These are phyloP conservation scores for Lasiodiplodia sp. DNA, from an alignment of 2,329 filamentous ascomycete genomes.

Conservation along the genomic window DNA sequence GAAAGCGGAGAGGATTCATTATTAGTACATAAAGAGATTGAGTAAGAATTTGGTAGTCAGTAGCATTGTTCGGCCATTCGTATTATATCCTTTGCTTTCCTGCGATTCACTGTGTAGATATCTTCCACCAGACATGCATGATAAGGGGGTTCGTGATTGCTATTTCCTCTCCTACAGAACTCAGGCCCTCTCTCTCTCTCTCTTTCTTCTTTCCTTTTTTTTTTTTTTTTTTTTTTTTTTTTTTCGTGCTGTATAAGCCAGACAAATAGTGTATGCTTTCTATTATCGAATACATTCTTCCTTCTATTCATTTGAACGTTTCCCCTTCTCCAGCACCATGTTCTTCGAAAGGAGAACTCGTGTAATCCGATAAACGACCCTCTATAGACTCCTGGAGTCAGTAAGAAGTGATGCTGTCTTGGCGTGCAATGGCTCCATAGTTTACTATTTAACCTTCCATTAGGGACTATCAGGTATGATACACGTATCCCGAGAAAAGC, in stretches of 20 bases:
- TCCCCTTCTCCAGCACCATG: too few relatives aligned
- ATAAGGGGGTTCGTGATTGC: not conserved
- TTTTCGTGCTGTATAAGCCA: not conserved
- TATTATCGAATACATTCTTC: not conserved
- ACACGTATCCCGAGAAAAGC: too few relatives aligned
- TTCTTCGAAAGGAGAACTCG: too few relatives aligned
- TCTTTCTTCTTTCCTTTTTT: not conserved
- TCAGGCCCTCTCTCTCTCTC: too few relatives aligned
- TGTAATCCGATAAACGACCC: too few relatives aligned
- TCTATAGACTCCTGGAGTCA: too few relatives aligned
- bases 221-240: not conserved
- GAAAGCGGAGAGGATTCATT: not conserved
- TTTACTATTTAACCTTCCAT: too few relatives aligned
- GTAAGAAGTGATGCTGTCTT: too few relatives aligned
- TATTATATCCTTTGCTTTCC: not conserved
- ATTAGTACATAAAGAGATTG: not conserved
- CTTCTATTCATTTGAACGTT: not conserved
- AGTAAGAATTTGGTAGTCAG: not conserved
- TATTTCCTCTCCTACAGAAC: not conserved
- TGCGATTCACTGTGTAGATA: not conserved
- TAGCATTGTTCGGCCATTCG: not conserved
- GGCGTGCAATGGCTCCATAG: too few relatives aligned
- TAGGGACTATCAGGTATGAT: too few relatives aligned
- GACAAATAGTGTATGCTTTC: not conserved
- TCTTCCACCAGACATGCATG: not conserved